These are phyloP conservation scores for Trematosphaeria pertusa DNA, from an alignment of 2,329 filamentous ascomycete genomes.

Conservation along the genomic window DNA sequence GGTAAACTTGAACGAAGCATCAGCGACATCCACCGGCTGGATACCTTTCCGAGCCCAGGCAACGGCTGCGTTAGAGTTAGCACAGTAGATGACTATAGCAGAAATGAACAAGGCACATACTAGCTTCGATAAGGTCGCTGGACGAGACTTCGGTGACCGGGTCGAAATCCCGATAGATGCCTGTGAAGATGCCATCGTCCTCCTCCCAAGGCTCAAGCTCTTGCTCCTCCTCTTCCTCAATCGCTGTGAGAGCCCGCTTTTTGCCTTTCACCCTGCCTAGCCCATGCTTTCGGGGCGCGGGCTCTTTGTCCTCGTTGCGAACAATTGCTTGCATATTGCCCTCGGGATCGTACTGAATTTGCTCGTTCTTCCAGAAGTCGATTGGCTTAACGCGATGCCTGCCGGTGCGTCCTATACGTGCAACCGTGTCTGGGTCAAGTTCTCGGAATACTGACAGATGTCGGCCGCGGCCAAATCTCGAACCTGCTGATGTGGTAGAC, in stretches of 20 bases:
- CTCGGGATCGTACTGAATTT: slow-evolving; percentile 71
- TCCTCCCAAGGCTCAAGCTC: slow-evolving; percentile 74
- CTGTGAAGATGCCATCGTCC: slow-evolving; percentile 68
- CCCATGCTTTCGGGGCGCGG: slow-evolving; percentile 42
- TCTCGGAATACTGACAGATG: slow-evolving; percentile 44
- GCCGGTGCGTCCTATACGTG: slow-evolving; percentile 66
- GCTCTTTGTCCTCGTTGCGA: slow-evolving; percentile 69
- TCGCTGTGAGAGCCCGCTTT: slow-evolving; percentile 40
- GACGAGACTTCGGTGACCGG: slow-evolving; percentile 63
- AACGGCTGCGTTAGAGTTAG: slow-evolving; percentile 56
- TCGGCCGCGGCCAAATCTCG: slow-evolving; percentile 43
- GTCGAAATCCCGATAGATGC: slow-evolving; percentile 70
- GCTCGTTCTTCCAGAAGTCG: slow-evolving; percentile 87
- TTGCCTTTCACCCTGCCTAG: slow-evolving; percentile 30
- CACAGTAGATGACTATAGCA: not conserved
- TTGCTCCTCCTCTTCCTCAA: slow-evolving; percentile 62
- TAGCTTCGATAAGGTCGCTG: slow-evolving; percentile 57
- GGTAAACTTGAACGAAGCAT: slow-evolving; percentile 82
- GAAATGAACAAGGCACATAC: slow-evolving; percentile 34
- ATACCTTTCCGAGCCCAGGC: slow-evolving; percentile 66
- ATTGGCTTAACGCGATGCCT: slow-evolving; percentile 80
- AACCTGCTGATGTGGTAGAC: slow-evolving; percentile 39
- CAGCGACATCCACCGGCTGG: slow-evolving; percentile 63
- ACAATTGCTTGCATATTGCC: slow-evolving; percentile 79
- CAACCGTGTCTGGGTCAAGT: slow-evolving; percentile 37